Conservation (phyloP, 805 yeast genomes). For the Lipomyces mesembrius region DNA sequence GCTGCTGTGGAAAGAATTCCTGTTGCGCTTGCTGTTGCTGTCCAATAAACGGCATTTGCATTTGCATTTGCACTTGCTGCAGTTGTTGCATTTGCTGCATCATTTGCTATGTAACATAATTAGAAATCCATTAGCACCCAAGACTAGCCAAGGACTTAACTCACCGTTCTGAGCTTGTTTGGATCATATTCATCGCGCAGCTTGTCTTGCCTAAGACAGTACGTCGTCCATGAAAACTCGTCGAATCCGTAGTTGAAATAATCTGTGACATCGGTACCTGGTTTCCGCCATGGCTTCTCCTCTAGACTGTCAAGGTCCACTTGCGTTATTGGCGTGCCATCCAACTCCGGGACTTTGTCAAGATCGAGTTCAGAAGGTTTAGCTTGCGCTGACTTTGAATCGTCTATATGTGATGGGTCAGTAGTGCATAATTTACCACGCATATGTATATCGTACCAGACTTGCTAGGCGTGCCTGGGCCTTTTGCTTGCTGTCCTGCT, state of each 20-base stretch:
- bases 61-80: constrained; percentile 23
- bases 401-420: background rate
- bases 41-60: constrained; percentile 31
- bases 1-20: constrained; percentile 16
- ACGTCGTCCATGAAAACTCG: constrained; percentile 94
- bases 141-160: background rate
- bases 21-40: constrained; percentile 11
- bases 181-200: constrained; percentile 80
- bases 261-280: constrained; percentile 93
- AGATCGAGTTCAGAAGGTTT: constrained; percentile 57
- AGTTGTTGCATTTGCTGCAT: constrained; percentile 32
- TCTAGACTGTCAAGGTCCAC: constrained; percentile 78
- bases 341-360: constrained; percentile 71
- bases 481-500: constrained; percentile 39
- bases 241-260: constrained; percentile 97
- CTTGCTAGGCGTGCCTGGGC: constrained; percentile 31
- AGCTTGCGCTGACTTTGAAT: constrained; percentile 27
- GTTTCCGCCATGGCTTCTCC: constrained; percentile 98
- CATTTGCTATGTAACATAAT: constrained; percentile 20
- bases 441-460: background rate
- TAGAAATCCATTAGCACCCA: background rate
- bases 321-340: constrained; percentile 83
- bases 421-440: constrained; percentile 23
- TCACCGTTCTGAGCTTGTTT: constrained; percentile 63
- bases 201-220: constrained; percentile 85